Conservation (phyloP, 225 moss, liverwort and hornwort genomes). For the Climacium dendroides region DNA sequence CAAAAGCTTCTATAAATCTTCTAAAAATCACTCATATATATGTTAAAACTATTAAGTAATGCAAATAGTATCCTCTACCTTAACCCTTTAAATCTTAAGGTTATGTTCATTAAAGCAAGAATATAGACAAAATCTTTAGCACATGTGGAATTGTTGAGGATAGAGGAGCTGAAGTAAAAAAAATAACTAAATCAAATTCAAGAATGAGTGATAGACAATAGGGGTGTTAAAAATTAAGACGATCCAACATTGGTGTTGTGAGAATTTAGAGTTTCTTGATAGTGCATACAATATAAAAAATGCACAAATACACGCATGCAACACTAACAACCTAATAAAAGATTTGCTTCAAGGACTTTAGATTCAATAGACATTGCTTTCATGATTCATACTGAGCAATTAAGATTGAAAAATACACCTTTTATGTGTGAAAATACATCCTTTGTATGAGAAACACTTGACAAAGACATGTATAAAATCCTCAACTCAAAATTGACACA, state of each 20-base stretch:
- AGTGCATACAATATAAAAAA: neutral
- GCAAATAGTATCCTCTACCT: neutral
- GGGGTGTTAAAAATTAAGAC: neutral
- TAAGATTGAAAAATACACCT: neutral
- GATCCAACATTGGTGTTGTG: neutral
- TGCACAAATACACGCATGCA: neutral
- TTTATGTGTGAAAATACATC: neutral
- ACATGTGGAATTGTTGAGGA: neutral
- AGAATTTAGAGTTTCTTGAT: neutral
- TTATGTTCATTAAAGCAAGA: neutral
- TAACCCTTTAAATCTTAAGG: neutral
- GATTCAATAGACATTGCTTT: neutral
- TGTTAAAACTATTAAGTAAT: neutral
- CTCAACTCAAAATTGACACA: neutral
- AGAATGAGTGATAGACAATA: neutral
- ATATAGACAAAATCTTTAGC: neutral
- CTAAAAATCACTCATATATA: neutral
- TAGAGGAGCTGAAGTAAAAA: neutral
- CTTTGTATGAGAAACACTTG: neutral
- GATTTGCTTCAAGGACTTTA: neutral
- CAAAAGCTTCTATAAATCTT: neutral
- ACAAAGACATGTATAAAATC: neutral
- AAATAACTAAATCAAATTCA: accelerated
- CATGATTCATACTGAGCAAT: neutral
- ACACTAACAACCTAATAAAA: neutral